Base-by-base conservation (phyloP, 768 basidiomycete genomes). In the Leccinum longicurvipes region DNA sequence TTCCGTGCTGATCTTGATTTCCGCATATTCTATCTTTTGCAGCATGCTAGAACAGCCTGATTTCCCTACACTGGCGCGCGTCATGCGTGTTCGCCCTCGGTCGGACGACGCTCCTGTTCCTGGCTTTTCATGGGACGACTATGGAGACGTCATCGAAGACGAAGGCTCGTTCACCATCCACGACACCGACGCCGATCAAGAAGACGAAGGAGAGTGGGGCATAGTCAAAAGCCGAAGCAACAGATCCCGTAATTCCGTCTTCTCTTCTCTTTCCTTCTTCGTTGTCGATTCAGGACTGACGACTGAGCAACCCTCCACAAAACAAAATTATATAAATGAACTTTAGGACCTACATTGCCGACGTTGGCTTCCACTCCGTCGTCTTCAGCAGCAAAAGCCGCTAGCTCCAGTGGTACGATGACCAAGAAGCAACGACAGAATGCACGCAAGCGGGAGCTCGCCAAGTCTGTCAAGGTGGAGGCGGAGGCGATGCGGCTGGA, bases 171-270 rank as follows among this genome's bases (percentile, higher is more conserved):
- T 72, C 11, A 77, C 9, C n/a, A 9, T 76, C n/a, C 78, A 79
- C 48, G 84, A 84, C 45, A 83, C 81, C 4, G 86, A 84, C 44
- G 83, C 81, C 5, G 86, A 84, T 55, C 83, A 80, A 25, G 89
- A 88, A 66, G 89, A 89, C 52, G 89, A 86, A 50, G 87, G 84
- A 3, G 77, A 76, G 17, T 92, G 90, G 91, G 87, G 83, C 23
- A 81, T 90, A 42, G 89, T 93, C 61, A 81, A 76, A 71, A 82
- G 82, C 61, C 78, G 79, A 54, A 67, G 71, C 36, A 76, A 74
- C 47, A 60, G 39, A 41, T 19, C 71, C 24, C 76, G 81, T 82
- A 69, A 55, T n/a, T 75, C 47, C 51, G 28, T 50, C 56, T 48
- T 50, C 21, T 6, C 9, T 44, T 24, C 47, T 31, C 23, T n/a